Base-by-base conservation (phyloP, 345 rosid genomes). In the Corchorus capsularis region DNA sequence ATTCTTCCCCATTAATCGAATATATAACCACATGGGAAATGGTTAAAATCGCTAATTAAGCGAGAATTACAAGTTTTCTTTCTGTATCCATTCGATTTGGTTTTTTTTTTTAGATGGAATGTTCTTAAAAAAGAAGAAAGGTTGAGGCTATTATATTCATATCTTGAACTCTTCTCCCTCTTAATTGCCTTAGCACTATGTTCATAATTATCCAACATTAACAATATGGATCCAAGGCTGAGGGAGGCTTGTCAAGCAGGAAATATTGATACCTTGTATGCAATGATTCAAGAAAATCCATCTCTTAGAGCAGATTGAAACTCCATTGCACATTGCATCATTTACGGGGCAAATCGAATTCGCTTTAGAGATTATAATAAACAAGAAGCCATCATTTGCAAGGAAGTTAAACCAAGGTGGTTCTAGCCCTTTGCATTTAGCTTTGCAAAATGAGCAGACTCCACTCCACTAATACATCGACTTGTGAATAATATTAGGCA, bases 291-390 rank as follows among this genome's bases (percentile, higher is more conserved):
- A 3, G 8, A 61, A 4, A n/a, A 80, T 22, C 79, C 76, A 10
- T 3, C 4, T 72, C 34, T 49, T 84, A 2, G 74, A 59, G 1
- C 22, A 2, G 0, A 73, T 81, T 4, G 72, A 73, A 3, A 81
- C 81, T 17, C 84, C 81, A 17, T 71, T 84, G 22, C 86, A 81
- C n/a, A 2, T 20, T 12, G 71, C 86, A n/a, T 81, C 79, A 15
- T 4, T 11, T 27, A 6, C 3, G 2, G 85, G 85, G 13, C 65
- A 63, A 4, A 46, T 43, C 15, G 65, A 19, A 4, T 81, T 53
- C 37, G 71, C 76, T 0, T 3, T 6, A 64, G 82, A 84, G 54
- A 74, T 81, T 5, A n/a, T n/a, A n/a, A 63, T 75, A 60, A 73
- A 53, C 32, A 35, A 81, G 15, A 76, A 67, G 68, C 81, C 81